Evolutionary conservation across 305 asterid species (phyloP).

Genomic region (Solanum chacoense): DNA sequence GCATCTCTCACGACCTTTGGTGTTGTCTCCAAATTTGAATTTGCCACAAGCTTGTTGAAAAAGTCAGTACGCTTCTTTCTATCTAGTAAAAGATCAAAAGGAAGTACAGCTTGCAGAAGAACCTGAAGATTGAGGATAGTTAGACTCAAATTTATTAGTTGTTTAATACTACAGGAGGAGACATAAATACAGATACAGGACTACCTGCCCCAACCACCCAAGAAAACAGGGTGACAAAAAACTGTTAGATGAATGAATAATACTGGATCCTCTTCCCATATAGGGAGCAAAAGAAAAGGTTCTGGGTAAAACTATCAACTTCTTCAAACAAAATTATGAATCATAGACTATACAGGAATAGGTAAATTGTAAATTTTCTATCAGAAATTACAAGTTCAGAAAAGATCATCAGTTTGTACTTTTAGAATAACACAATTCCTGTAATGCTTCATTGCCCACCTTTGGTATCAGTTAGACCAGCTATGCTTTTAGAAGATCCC

Average conservation of each 20-base stretch:
- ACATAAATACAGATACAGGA: not conserved
- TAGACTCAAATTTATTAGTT: not conserved
- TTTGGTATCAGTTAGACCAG: not conserved
- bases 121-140: slow-evolving; percentile 37
- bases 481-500: not conserved
- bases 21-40: slow-evolving; percentile 32
- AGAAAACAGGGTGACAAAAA: not conserved
- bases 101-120: slow-evolving; percentile 92
- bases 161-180: not conserved
- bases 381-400: not conserved
- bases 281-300: not conserved
- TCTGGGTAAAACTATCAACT: not conserved
- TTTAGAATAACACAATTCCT: not conserved
- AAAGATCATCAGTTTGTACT: not conserved
- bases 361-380: not conserved
- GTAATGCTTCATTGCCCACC: not conserved
- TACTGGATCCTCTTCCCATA: not conserved
- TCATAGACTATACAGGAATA: not conserved
- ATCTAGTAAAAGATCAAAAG: slow-evolving; percentile 77
- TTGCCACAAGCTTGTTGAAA: slow-evolving; percentile 40
- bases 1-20: slow-evolving; percentile 91
- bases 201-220: not conserved
- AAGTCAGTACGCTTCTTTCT: slow-evolving; percentile 57
- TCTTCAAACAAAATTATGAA: not conserved
- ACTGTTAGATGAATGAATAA: not conserved